Percentiles rank a stretch among this genome's conserved stretches.
Conservation (phyloP, 164 flowering plant species). For the Dillenia suffruticosa region DNA sequence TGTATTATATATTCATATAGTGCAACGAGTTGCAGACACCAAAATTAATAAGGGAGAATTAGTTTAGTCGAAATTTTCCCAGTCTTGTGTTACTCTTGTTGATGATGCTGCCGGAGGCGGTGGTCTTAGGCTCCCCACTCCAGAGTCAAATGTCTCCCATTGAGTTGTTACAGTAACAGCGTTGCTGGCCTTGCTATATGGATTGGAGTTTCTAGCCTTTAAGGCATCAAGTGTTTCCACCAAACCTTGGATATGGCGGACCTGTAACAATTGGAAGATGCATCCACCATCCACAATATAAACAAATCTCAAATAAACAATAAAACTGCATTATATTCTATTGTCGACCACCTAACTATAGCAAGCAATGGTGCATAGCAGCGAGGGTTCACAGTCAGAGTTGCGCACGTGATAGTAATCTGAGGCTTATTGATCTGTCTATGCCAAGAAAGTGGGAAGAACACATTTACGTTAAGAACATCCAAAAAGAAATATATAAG, state of each 20-base stretch:
- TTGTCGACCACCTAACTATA: too few relatives aligned
- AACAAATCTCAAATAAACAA: too few relatives aligned
- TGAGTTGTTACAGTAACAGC: constrained; percentile 31
- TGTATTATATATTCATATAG: background rate
- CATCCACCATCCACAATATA: too few relatives aligned
- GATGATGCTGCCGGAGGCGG: constrained; percentile 43
- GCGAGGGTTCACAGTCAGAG: too few relatives aligned
- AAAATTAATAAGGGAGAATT: background rate
- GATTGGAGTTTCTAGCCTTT: constrained; percentile 40
- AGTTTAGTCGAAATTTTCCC: constrained; percentile 53
- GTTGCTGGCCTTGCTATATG: constrained; percentile 20
- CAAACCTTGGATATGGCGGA: constrained; percentile 45
- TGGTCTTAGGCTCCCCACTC: constrained; percentile 53
- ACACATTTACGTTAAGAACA: too few relatives aligned
- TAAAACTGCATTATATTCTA: too few relatives aligned
- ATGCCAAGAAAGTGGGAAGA: too few relatives aligned
- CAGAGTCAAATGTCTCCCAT: constrained; percentile 66
- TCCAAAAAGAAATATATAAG: too few relatives aligned
- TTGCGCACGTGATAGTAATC: too few relatives aligned
- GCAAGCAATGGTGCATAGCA: too few relatives aligned
- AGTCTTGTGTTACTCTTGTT: constrained; percentile 33
- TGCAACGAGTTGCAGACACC: constrained; percentile 2
- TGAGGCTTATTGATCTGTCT: too few relatives aligned
- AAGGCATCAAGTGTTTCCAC: constrained; percentile 42
- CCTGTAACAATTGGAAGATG: constrained; percentile 26